Conservation (phyloP, 257 asterid species). For the Jasminum sambac region DNA sequence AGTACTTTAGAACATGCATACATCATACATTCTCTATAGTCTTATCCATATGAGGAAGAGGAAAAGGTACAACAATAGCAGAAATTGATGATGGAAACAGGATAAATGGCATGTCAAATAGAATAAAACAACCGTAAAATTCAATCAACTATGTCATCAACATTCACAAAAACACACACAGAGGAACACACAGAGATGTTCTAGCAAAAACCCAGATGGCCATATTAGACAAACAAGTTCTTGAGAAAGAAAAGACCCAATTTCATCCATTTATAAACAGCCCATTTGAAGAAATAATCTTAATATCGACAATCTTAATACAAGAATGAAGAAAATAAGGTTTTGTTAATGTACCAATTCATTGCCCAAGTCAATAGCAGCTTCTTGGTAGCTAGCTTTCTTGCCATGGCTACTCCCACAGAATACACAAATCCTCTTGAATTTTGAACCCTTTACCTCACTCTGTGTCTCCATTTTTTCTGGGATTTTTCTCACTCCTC, state of each 20-base stretch:
- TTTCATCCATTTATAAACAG: constrained; percentile 1
- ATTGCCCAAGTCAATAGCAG: constrained; percentile 75
- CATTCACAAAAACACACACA: background rate
- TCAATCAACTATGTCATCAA: background rate
- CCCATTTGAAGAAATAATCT: constrained; percentile 13
- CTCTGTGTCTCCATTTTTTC: constrained; percentile 47
- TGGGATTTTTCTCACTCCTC: background rate
- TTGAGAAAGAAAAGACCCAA: constrained; percentile 13
- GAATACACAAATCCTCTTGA: constrained; percentile 87
- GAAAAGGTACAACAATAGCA: background rate
- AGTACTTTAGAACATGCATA: constrained; percentile 21
- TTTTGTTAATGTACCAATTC: constrained; percentile 50
- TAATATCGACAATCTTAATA: background rate
- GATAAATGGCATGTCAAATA: constrained; percentile 21
- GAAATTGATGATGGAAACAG: constrained; percentile 26
- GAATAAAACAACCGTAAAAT: constrained; percentile 13
- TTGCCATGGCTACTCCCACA: constrained; percentile 97
- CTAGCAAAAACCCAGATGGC: constrained; percentile 3
- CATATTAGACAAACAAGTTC: constrained; percentile 20
- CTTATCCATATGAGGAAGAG: constrained; percentile 22
- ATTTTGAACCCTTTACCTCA: constrained; percentile 52
- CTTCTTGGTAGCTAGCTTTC: constrained; percentile 77
- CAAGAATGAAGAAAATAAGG: background rate
- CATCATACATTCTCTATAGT: background rate
- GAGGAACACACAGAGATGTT: constrained; percentile 1